Evolutionary conservation across 1,284 basidiomycete genomes (phyloP).

Genomic region (Rhizoctonia solani): DNA sequence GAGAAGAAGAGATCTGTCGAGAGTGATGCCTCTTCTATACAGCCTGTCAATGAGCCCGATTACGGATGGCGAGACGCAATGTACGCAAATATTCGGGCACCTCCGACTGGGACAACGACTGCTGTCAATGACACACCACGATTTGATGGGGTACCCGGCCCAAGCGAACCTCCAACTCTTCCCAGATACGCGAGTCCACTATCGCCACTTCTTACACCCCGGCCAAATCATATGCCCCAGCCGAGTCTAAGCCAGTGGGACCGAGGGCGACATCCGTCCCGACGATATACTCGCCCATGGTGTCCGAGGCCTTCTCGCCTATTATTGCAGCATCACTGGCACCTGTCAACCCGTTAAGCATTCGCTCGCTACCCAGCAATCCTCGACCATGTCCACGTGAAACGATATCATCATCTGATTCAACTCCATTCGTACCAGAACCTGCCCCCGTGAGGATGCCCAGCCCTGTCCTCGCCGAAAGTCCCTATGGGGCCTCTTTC

Average conservation of each 20-base stretch:
- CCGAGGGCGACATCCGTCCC: conserved; percentile 3
- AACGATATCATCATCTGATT: neutral
- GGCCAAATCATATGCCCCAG: conserved; percentile 20
- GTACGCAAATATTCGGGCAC: neutral
- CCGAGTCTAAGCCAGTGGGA: conserved; percentile 23
- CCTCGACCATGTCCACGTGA: neutral
- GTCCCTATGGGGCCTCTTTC: conserved; percentile 4
- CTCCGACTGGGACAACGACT: conserved; percentile 18
- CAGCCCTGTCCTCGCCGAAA: neutral
- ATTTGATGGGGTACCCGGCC: neutral
- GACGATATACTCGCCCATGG: conserved; percentile 4
- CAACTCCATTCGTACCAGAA: neutral
- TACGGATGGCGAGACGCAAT: neutral
- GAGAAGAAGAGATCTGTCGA: conserved; percentile 8
- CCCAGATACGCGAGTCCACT: conserved; percentile 3
- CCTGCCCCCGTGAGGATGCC: neutral
- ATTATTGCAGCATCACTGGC: conserved; percentile 8
- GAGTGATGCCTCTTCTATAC: neutral
- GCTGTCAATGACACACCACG: conserved; percentile 25
- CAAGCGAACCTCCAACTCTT: neutral
- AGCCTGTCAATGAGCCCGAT: neutral
- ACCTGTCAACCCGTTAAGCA: conserved; percentile 14
- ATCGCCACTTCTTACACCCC: conserved; percentile 8
- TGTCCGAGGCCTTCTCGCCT: conserved; percentile 12
- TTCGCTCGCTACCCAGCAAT: conserved; percentile 11